Conservation (phyloP, 2,329 filamentous ascomycete genomes). For the Aspergillus aculeatinus region DNA sequence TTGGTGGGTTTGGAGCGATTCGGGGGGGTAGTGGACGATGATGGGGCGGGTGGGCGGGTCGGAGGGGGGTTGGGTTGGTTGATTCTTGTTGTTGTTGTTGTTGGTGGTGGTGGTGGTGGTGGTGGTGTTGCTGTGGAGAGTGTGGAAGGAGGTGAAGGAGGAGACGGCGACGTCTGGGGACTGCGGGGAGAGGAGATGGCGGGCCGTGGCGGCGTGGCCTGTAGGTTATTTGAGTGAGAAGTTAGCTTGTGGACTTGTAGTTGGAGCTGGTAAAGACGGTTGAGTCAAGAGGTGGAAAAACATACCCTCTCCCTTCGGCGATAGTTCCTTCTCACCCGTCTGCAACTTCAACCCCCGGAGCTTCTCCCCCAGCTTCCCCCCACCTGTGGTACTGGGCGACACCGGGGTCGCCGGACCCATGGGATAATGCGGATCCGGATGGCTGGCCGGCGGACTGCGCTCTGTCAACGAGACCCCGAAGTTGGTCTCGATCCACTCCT, state of each 20-base stretch:
- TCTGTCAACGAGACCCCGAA: conserved; percentile 62
- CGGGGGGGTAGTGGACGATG: conserved; percentile 41
- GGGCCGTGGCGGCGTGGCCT: conserved; percentile 15
- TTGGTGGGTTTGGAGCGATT: conserved; percentile 40
- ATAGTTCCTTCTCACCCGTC: conserved; percentile 67
- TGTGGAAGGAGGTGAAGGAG: conserved; percentile 61
- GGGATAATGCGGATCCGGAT: conserved; percentile 25
- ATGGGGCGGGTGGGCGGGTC: conserved; percentile 18
- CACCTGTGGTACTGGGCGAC: conserved; percentile 61
- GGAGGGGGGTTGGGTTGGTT: conserved; percentile 26
- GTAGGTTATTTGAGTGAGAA: background rate
- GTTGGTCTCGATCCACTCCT: conserved; percentile 79
- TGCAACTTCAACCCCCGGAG: conserved; percentile 75
- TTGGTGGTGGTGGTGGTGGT: conserved; percentile 26
- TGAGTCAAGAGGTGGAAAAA: background rate
- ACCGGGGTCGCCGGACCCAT: conserved; percentile 57
- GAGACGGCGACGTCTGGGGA: conserved; percentile 64
- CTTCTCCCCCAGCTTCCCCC: conserved; percentile 74
- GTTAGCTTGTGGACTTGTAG: too few species aligned
- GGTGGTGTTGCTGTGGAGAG: conserved; percentile 25
- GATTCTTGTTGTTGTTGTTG: conserved; percentile 11
- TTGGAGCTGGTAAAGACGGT: too few species aligned
- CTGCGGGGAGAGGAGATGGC: conserved; percentile 60
- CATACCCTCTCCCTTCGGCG: conserved; percentile 55
- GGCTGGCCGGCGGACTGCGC: conserved; percentile 31